Evolutionary conservation across 2,329 filamentous ascomycete species (phyloP), one percentile per base, ranked within the genome.

Genomic region (Sclerotinia glacialis): DNA sequence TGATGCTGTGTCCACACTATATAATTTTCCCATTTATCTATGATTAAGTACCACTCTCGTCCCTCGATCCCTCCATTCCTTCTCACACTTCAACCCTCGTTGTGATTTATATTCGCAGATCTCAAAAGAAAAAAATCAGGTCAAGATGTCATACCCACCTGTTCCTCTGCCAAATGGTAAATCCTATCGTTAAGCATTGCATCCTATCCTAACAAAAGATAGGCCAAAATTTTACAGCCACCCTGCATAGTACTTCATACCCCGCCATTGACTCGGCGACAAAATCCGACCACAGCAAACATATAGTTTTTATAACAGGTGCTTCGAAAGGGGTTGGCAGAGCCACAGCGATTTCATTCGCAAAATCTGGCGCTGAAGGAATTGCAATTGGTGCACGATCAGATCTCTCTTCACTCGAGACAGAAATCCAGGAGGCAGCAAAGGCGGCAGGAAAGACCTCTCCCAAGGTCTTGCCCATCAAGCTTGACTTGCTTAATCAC

Each of bases 171-270:
- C 62, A 23, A 65, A 65, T 40, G 62, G 62, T 59, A 56, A 59
- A 21, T 18, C 23, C 26, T 5, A 26, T 28, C 8, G 6, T 37
- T 14, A 1, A 28, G 2, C 9, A 9, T 40, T 14, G 11, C 8
- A 34, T 65, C 53, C 21, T 34, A 26, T 21, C 14, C 42, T 65
- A 59, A 65, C 11, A 46, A 8, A 4, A 3, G 44, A 9, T 7
- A 67, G 65, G 65, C 21, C 37, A 47, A 46, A 58, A 59, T 34
- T 59, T 68, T 31, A 68, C 67, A 40, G 50, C 65, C 47, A 73
- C 50, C 14, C 40, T 49, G 31, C 72, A 81, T 71, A 72, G 77
- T 60, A 81, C 84, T 67, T 86, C 84, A 3, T 88, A 88, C 72
- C 78, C 81, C 0, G 78, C 76, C 68, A 86, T 89, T 70, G 78